Conservation (phyloP, 2,329 filamentous ascomycete species). For the Septoria linicola region DNA sequence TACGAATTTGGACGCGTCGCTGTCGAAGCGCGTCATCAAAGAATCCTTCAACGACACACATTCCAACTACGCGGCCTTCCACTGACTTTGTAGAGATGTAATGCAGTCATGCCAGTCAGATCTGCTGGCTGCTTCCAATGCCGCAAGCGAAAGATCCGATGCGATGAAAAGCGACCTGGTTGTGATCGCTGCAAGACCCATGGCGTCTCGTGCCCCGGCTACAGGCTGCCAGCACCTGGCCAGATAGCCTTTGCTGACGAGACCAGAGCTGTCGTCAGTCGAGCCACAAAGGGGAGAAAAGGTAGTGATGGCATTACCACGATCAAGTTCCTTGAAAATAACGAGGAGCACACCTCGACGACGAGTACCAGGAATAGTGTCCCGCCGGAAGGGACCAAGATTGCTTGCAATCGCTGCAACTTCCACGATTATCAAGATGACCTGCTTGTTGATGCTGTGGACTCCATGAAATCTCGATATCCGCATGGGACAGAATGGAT, state of each 20-base stretch:
- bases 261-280: constrained; percentile 25
- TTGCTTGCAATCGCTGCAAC: not conserved
- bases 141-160: constrained; percentile 37
- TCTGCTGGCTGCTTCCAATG: constrained; percentile 36
- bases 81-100: too few relatives aligned
- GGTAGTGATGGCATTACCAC: not conserved
- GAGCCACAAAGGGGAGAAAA: constrained; percentile 18
- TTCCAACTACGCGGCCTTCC: too few relatives aligned
- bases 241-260: constrained; percentile 34
- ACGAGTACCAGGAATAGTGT: not conserved
- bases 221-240: constrained; percentile 28
- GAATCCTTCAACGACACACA: constrained; percentile 4
- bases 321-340: not conserved
- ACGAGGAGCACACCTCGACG: not conserved
- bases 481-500: not conserved
- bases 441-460: not conserved
- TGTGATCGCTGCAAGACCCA: constrained; percentile 36
- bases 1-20: too few relatives aligned
- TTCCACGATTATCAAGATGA: not conserved
- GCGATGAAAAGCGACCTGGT: constrained; percentile 34
- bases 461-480: not conserved
- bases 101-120: constrained; percentile 32
- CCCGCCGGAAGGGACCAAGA: not conserved
- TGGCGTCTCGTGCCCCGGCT: constrained; percentile 36
- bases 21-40: constrained; percentile 5